Evolutionary conservation across 2,329 filamentous ascomycete species (phyloP).

Genomic region (Geosmithia morbida): DNA sequence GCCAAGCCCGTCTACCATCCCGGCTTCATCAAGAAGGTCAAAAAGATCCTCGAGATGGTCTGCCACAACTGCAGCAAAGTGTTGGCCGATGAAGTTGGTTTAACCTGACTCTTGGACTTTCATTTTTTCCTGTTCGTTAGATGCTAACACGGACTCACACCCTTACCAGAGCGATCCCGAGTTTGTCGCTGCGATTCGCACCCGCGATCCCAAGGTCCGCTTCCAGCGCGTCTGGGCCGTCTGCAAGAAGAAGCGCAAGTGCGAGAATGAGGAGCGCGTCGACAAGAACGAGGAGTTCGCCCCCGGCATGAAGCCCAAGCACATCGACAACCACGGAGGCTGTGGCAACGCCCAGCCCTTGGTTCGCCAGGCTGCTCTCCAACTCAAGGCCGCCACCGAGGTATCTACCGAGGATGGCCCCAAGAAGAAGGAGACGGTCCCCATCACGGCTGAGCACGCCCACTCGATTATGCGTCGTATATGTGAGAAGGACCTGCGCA

Average conservation of each 20-base stretch:
- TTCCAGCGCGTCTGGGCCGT: conserved; percentile 88
- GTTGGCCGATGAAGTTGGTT: conserved; percentile 94
- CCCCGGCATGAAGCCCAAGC: conserved; percentile 37
- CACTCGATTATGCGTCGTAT: conserved; percentile 80
- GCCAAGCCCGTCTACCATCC: conserved; percentile 88
- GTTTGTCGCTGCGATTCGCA: conserved; percentile 66
- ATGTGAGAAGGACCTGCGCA: conserved; percentile 61
- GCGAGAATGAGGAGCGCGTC: conserved; percentile 64
- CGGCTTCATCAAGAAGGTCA: conserved; percentile 97
- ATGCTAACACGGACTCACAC: conserved; percentile 39
- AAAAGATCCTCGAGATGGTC: conserved; percentile 97
- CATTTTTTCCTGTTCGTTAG: conserved; percentile 34
- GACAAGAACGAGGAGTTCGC: conserved; percentile 57
- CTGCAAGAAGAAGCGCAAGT: conserved; percentile 77
- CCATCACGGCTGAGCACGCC: conserved; percentile 72
- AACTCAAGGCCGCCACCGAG: conserved; percentile 66
- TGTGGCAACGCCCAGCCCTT: conserved; percentile 86
- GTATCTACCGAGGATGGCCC: conserved; percentile 48
- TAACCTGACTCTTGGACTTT: conserved; percentile 30
- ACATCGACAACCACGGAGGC: conserved; percentile 56
- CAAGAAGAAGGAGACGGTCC: conserved; percentile 62
- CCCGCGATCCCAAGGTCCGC: conserved; percentile 84
- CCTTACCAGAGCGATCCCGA: conserved; percentile 61
- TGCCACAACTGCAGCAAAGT: conserved; percentile 99
- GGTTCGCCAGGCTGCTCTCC: conserved; percentile 75